Conservation (phyloP, 2,329 filamentous ascomycete species). For the Aspergillus versicolor region DNA sequence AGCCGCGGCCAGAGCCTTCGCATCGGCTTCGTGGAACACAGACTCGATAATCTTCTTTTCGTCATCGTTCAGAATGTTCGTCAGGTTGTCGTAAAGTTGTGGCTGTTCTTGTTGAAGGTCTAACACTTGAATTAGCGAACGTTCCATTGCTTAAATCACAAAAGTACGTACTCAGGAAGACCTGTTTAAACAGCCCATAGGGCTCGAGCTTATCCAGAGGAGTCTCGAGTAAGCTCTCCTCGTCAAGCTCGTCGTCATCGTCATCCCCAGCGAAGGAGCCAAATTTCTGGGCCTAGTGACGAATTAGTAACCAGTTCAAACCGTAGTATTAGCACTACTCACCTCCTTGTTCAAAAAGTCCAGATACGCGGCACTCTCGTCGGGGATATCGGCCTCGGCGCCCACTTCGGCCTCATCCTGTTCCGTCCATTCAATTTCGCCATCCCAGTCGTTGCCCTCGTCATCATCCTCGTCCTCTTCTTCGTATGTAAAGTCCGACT, state of each 20-base stretch:
- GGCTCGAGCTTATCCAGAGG: slow-evolving; percentile 94
- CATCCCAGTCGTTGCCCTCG: slow-evolving; percentile 81
- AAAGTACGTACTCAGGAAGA: slow-evolving; percentile 71
- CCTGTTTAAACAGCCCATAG: slow-evolving; percentile 82
- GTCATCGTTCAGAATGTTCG: slow-evolving; percentile 72
- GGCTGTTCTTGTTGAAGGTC: slow-evolving; percentile 89
- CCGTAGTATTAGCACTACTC: slow-evolving; percentile 24
- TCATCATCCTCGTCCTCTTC: slow-evolving; percentile 76
- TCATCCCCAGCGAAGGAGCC: slow-evolving; percentile 70
- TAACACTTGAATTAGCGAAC: slow-evolving; percentile 43
- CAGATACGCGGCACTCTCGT: slow-evolving; percentile 90
- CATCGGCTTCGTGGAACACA: slow-evolving; percentile 71
- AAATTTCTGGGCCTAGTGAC: slow-evolving; percentile 73
- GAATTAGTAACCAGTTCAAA: slow-evolving; percentile 13
- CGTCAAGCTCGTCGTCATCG: slow-evolving; percentile 88
- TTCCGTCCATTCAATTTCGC: slow-evolving; percentile 67
- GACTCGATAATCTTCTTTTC: slow-evolving; percentile 79
- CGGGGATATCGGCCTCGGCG: slow-evolving; percentile 67
- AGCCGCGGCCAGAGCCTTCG: slow-evolving; percentile 47
- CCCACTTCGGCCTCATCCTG: slow-evolving; percentile 63
- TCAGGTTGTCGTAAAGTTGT: slow-evolving; percentile 79
- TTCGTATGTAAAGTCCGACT: slow-evolving; percentile 75
- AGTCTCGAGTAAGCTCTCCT: slow-evolving; percentile 88
- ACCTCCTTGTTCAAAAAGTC: slow-evolving; percentile 94
- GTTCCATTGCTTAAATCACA: neutral